phyloP scores from a whole-genome alignment of 148 eudicot genomes.

The Fagopyrum homotropicum region DNA sequence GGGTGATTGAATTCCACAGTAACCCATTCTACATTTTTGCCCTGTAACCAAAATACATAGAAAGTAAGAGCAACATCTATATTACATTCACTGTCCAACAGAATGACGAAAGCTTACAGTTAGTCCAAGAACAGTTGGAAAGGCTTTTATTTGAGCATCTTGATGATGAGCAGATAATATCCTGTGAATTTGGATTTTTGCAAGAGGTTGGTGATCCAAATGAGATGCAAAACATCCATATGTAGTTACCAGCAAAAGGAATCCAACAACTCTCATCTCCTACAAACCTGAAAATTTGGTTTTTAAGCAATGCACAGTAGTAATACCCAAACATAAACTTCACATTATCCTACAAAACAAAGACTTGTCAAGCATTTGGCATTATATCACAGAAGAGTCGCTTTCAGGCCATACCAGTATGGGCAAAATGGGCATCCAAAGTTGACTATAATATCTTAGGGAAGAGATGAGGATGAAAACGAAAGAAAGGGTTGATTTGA shows the following conservation, averaged over 20 bases:
- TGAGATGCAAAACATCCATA: conserved; percentile 4
- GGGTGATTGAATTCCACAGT: conserved; percentile 43
- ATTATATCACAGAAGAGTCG: neutral
- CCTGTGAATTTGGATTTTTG: conserved; percentile 55
- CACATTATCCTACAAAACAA: neutral
- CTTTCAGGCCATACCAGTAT: neutral
- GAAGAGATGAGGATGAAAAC: too few species aligned
- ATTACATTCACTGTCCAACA: neutral
- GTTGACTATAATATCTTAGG: neutral
- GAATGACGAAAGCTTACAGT: conserved; percentile 31
- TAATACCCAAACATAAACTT: neutral
- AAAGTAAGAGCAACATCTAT: neutral
- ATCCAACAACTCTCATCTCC: conserved; percentile 4
- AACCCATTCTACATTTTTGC: conserved; percentile 58
- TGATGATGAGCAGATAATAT: conserved; percentile 41
- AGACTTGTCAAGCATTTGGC: neutral
- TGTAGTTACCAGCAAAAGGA: neutral
- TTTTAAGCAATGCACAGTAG: neutral
- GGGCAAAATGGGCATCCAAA: conserved; percentile 1
- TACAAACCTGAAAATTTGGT: neutral
- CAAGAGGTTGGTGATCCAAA: conserved; percentile 64
- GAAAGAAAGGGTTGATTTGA: too few species aligned
- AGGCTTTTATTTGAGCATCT: conserved; percentile 51
- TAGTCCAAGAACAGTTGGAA: conserved; percentile 67
- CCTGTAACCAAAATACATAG: conserved; percentile 20